These are phyloP conservation scores for Parathielavia hyrcaniae DNA, from an alignment of 495 filamentous ascomycete species.

Conservation along the genomic window DNA sequence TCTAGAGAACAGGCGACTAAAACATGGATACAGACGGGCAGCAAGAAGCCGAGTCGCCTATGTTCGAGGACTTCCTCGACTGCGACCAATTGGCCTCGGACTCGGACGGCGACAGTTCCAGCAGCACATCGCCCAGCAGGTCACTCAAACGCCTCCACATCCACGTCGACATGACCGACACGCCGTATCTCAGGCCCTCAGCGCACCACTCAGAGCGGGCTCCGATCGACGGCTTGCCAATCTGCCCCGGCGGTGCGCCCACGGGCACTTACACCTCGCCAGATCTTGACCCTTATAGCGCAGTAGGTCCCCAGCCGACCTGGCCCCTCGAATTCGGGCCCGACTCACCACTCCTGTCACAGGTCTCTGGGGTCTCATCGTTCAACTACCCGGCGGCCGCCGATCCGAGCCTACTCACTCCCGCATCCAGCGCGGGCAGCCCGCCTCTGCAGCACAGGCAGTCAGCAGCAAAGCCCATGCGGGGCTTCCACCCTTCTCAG, in stretches of 20 bases:
- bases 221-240: slow-evolving; percentile 21
- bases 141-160: slow-evolving; percentile 20
- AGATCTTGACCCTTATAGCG: slow-evolving; percentile 30
- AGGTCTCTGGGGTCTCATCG: slow-evolving; percentile 37
- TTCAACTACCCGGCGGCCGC: slow-evolving; percentile 41
- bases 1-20: slow-evolving; percentile 12
- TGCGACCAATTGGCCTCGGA: slow-evolving; percentile 19
- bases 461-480: slow-evolving; percentile 31
- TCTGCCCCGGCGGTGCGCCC: slow-evolving; percentile 21
- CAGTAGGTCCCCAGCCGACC: slow-evolving; percentile 24
- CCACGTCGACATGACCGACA: slow-evolving; percentile 30
- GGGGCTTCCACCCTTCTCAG: slow-evolving; percentile 31
- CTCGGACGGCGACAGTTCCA: slow-evolving; percentile 19
- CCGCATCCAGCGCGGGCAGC: slow-evolving; percentile 41
- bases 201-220: slow-evolving; percentile 21
- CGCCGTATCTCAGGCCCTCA: slow-evolving; percentile 29
- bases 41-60: slow-evolving; percentile 16
- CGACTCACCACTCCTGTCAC: slow-evolving; percentile 4
- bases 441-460: slow-evolving; percentile 39
- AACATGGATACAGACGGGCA: slow-evolving; percentile 27
- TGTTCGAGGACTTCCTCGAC: slow-evolving; percentile 23
- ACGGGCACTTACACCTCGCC: slow-evolving; percentile 26
- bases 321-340: not conserved
- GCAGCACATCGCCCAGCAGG: slow-evolving; percentile 15
- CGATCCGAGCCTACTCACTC: slow-evolving; percentile 44